Conservation (phyloP, 2,329 filamentous ascomycete genomes). For the Fragosphaeria purpurea region DNA sequence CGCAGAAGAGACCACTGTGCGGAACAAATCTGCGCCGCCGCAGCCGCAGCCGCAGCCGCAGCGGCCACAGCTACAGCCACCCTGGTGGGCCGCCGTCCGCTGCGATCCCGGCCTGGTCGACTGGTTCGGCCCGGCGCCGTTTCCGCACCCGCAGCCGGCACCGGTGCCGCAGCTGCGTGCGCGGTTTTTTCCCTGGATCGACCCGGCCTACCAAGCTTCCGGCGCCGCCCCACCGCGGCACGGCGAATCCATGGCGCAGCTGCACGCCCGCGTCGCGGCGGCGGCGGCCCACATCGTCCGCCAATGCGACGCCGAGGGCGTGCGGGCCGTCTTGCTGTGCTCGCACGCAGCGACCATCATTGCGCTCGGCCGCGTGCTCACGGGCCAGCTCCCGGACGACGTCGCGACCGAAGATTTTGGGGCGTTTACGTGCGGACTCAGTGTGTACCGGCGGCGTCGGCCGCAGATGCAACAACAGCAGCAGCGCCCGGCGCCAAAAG, state of each 20-base stretch:
- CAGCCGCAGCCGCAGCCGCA: neutral
- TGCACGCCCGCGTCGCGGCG: slow-evolving; percentile 71
- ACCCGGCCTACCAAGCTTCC: slow-evolving; percentile 43
- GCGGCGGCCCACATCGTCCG: slow-evolving; percentile 61
- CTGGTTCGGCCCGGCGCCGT: slow-evolving; percentile 83
- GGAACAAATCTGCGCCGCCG: too few relatives aligned
- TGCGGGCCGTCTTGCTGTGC: slow-evolving; percentile 66
- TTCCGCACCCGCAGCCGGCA: slow-evolving; percentile 75
- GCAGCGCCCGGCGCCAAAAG: neutral
- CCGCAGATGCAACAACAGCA: slow-evolving; percentile 7
- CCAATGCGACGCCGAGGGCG: slow-evolving; percentile 60
- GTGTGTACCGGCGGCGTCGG: slow-evolving; percentile 41
- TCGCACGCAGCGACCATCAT: slow-evolving; percentile 88
- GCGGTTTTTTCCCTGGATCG: slow-evolving; percentile 55
- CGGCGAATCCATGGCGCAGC: slow-evolving; percentile 69
- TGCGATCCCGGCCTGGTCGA: slow-evolving; percentile 59
- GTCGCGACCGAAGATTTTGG: slow-evolving; percentile 68
- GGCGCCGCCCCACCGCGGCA: slow-evolving; percentile 57
- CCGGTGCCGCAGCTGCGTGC: slow-evolving; percentile 46
- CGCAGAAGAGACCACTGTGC: too few relatives aligned
- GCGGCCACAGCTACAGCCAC: neutral
- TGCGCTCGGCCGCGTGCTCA: slow-evolving; percentile 71
- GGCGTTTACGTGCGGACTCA: slow-evolving; percentile 75
- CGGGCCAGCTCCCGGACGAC: slow-evolving; percentile 64
- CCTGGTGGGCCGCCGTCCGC: slow-evolving; percentile 31